A percentile compares a stretch with the other conserved stretches of the same genome.
Conservation (phyloP, 305 asterid genomes). For the Coffea humblotiana region DNA sequence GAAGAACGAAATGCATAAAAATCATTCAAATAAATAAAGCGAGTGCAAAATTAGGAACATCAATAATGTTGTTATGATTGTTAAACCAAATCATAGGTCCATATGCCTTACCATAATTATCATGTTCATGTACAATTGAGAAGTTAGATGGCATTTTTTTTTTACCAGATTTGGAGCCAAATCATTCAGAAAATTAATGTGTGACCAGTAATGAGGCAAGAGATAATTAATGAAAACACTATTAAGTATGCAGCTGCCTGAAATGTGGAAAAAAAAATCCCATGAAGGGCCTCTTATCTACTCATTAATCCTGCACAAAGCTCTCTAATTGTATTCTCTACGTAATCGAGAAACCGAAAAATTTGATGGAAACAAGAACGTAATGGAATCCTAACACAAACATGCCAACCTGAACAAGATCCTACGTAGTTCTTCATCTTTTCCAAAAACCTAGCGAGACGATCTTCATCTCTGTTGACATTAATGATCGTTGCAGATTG, state of each 20-base stretch:
- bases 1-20: no score
- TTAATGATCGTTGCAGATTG: constrained; percentile 46
- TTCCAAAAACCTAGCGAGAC: constrained; percentile 29
- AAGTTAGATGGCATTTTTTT: no score
- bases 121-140: no score
- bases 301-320: neutral
- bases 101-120: neutral
- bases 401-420: constrained; percentile 31
- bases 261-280: neutral
- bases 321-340: constrained; percentile 3
- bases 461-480: constrained; percentile 26
- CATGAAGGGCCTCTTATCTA: neutral
- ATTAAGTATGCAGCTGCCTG: neutral
- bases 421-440: constrained; percentile 25
- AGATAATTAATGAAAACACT: no score
- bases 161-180: neutral
- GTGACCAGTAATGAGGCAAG: neutral
- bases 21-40: neutral
- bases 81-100: neutral
- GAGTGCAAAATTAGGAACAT: no score
- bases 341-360: constrained; percentile 3
- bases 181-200: no score
- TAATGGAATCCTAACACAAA: constrained; percentile 19
- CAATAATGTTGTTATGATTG: neutral
- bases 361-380: constrained; percentile 19